Base-by-base conservation (phyloP, 352 stramenopile genomes). In the Pythium phragmiticola region DNA sequence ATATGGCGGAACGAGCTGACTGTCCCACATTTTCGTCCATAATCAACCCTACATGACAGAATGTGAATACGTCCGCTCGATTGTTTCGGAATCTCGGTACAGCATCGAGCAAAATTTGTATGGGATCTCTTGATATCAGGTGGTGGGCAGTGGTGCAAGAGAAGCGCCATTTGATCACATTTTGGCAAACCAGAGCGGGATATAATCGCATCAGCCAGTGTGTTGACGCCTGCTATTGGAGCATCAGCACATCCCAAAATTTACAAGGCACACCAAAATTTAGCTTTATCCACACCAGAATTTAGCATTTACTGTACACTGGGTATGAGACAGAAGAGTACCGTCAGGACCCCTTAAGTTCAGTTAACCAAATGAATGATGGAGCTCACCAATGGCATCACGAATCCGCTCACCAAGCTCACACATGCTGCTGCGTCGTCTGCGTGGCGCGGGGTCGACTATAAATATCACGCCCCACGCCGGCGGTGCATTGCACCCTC, bases 1-100 rank as follows among this genome's bases (percentile, higher is more conserved):
- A 57, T 39, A 33, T 21, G 11, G 7, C 4, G 39, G 7, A n/a
- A 21, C 26, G 37, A 1, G 11, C 30, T 21, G 3, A 43, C 60
- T 60, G 60, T 66, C 60, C 12, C 60, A 66, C 28, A 23, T 49
- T 64, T 49, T 41, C 17, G n/a, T 8, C 14, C 57, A 57, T 64
- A 51, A 55, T 64, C 57, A 64, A 34, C 42, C 4, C 7, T 2
- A 11, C 26, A 26, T 42, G 57, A 37, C 46, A 64, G 13, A 64
- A 57, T 16, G 57, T 47, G 46, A 21, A 14, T 57, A 57, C 34
- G 23, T 12, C 34, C n/a, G 36, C 4, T 14, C 1, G 14, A 14
- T 23, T 37, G 3, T 14, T 39, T 43, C 30, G 37, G 33, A 57
- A 46, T 33, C 50, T 28, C 43, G 49, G 4, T 30, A 57, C 17